These are phyloP conservation scores for Termitomyces titanicus DNA, from an alignment of 768 basidiomycete species.

Conservation along the genomic window DNA sequence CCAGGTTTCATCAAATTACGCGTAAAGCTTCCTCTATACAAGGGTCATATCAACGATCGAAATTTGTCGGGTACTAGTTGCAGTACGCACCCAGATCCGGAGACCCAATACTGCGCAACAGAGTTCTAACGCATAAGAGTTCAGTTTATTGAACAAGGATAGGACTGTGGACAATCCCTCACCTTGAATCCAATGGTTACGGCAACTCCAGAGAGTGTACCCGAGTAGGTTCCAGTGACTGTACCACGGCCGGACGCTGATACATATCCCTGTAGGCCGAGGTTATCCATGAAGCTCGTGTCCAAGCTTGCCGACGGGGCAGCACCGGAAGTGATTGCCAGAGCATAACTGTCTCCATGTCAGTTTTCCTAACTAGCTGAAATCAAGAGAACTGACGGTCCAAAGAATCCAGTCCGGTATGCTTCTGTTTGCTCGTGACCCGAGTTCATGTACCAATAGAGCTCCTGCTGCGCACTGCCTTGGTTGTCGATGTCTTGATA, in stretches of 20 bases:
- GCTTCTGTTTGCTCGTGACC: conserved; percentile 42
- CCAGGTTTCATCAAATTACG: conserved; percentile 46
- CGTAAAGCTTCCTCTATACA: conserved; percentile 35
- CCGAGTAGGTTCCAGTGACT: conserved; percentile 39
- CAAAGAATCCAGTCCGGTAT: conserved; percentile 44
- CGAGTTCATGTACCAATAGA: conserved; percentile 50
- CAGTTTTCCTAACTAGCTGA: background rate
- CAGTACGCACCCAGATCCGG: conserved; percentile 31
- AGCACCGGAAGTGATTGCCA: conserved; percentile 39
- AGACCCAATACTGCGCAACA: conserved; percentile 44
- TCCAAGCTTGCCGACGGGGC: conserved; percentile 39
- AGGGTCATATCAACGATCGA: background rate
- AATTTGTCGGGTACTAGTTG: background rate
- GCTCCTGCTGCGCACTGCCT: conserved; percentile 41
- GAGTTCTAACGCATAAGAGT: conserved; percentile 27
- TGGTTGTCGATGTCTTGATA: conserved; percentile 43
- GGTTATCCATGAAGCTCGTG: conserved; percentile 39
- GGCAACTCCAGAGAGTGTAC: conserved; percentile 34
- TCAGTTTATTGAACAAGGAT: background rate
- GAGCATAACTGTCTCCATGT: conserved; percentile 30
- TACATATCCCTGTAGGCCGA: conserved; percentile 42
- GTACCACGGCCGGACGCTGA: conserved; percentile 41
- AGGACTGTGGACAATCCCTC: background rate
- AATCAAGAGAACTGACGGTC: conserved; percentile 30
- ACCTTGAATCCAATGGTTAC: conserved; percentile 43